Evolutionary conservation across 2,329 filamentous ascomycete genomes (phyloP).

Genomic region (Diaporthe sp.): DNA sequence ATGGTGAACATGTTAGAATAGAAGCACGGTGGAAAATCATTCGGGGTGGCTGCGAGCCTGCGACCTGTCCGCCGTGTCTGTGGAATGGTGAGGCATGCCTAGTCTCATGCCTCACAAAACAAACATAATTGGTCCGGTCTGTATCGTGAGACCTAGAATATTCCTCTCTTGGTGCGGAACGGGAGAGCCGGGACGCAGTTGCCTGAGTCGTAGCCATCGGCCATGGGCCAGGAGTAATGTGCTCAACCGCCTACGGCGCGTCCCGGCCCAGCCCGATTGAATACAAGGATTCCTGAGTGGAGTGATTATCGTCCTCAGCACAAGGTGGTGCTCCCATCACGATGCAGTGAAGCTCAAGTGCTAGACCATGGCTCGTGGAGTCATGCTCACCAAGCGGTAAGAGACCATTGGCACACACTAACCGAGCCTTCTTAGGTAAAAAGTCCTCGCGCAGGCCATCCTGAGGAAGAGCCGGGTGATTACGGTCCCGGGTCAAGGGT

Average conservation of each 20-base stretch:
- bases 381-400: neutral
- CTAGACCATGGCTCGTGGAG: neutral
- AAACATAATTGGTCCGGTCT: neutral
- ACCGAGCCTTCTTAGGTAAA: neutral
- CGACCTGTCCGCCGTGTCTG: neutral
- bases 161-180: neutral
- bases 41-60: too few species aligned
- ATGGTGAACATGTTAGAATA: neutral
- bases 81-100: neutral
- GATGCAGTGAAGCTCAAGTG: neutral
- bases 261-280: neutral
- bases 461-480: neutral
- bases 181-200: neutral
- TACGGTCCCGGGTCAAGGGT: neutral
- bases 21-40: neutral
- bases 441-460: neutral
- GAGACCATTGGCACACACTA: neutral
- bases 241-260: neutral
- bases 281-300: neutral
- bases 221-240: constrained; percentile 10
- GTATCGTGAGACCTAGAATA: neutral
- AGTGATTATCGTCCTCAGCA: neutral
- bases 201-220: neutral
- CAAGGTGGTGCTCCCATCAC: neutral
- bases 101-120: neutral